Base-by-base conservation (phyloP, 2,329 filamentous ascomycete species). In the Fusarium staphyleae region DNA sequence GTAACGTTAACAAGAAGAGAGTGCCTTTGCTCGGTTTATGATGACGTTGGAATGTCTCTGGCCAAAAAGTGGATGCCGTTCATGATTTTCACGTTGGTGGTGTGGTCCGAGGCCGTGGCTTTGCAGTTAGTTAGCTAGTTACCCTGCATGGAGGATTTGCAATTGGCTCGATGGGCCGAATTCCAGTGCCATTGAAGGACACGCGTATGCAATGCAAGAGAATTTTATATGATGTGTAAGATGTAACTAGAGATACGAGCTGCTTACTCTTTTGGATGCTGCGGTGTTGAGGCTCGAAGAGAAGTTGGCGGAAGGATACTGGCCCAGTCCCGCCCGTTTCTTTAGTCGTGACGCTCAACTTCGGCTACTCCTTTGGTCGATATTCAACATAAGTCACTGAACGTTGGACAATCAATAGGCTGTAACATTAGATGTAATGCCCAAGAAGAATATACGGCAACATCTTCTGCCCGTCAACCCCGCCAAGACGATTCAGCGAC, bases 31-130 rank as follows among this genome's bases (percentile, higher is more conserved):
- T 41, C 15, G 44, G 49, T 39, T 42, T 41, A 41, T 30, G 35
- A 60, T 60, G 64, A 65, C 48, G 62, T 54, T 48, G 48, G 48
- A 39, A 40, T 46, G 48, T 50, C 41, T 57, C 42, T 47, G 29
- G 11, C 24, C 11, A 18, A 51, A 57, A 61, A 58, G 60, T 65
- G 60, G 63, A 53, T 33, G 52, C 52, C 32, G 47, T 43, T 32
- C 30, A 26, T 24, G 29, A 34, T 32, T 33, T 28, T 43, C n/a
- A 13, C 22, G 26, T 39, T 45, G 46, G 16, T 48, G 32, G 32
- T 52, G 50, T 48, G 47, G 42, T 36, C 45, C 10, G 19, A n/a
- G 24, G 24, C 13, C 16, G 44, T 47, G 34, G 44, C 44, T 47
- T 45, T 18, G 18, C 32, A 14, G 35, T 26, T 8, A 29, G 16